A percentile compares a stretch with the other conserved stretches of the same genome.
phyloP scores from a whole-genome alignment of 495 filamentous ascomycete genomes.

The Hyphodiscus hymeniophilus region DNA sequence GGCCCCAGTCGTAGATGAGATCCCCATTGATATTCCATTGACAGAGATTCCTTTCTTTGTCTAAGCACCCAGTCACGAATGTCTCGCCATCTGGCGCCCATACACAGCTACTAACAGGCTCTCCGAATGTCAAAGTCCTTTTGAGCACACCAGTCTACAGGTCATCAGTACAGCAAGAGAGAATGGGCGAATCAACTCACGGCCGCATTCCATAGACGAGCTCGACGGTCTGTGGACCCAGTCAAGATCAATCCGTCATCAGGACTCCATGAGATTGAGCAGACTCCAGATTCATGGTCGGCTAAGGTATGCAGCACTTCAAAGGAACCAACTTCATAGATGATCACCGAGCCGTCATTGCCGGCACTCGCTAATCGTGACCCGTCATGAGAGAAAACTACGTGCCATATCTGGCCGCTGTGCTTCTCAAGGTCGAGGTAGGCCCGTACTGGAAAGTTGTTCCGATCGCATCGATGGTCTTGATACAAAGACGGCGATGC shows the following conservation, averaged over 20 bases:
- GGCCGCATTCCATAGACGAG: slow-evolving; percentile 69
- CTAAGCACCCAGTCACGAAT: slow-evolving; percentile 76
- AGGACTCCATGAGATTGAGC: slow-evolving; percentile 82
- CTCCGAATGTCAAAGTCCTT: slow-evolving; percentile 55
- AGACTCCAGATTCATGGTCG: slow-evolving; percentile 59
- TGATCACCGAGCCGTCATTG: slow-evolving; percentile 60
- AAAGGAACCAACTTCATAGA: slow-evolving; percentile 71
- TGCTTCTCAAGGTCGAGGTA: slow-evolving; percentile 64
- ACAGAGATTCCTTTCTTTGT: slow-evolving; percentile 54
- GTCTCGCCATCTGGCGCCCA: slow-evolving; percentile 75
- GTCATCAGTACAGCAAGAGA: slow-evolving; percentile 2
- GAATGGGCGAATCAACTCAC: slow-evolving; percentile 38
- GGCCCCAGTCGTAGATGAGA: slow-evolving; percentile 52
- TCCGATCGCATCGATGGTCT: slow-evolving; percentile 76
- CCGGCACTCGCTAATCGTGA: slow-evolving; percentile 75
- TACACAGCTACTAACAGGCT: slow-evolving; percentile 77
- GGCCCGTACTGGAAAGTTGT: slow-evolving; percentile 65
- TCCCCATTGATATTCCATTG: slow-evolving; percentile 57
- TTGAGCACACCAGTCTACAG: slow-evolving; percentile 62
- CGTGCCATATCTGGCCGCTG: slow-evolving; percentile 80
- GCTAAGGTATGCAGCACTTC: slow-evolving; percentile 53
- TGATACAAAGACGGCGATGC: slow-evolving; percentile 75
- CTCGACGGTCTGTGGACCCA: slow-evolving; percentile 66
- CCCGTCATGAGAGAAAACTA: slow-evolving; percentile 86
- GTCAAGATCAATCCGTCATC: slow-evolving; percentile 80